These are phyloP conservation scores for Fusarium floridanum DNA, from an alignment of 2,329 filamentous ascomycete species.

Conservation along the genomic window DNA sequence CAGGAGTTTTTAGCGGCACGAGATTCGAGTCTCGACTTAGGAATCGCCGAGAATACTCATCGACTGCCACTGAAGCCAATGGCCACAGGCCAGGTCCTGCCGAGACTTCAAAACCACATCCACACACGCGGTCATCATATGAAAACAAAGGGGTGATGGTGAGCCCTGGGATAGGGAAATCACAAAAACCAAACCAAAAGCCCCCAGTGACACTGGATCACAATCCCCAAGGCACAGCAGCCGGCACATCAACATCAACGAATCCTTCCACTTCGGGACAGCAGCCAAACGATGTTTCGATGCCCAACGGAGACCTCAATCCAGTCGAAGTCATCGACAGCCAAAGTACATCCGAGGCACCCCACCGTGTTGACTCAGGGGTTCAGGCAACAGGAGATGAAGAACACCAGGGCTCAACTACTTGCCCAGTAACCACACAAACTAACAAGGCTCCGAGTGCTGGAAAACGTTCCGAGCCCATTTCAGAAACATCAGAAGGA, in stretches of 20 bases:
- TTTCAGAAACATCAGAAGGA: constrained; percentile 9
- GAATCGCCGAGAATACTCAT: background rate
- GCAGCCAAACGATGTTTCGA: background rate
- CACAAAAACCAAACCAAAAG: background rate
- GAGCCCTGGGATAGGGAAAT: constrained; percentile 7
- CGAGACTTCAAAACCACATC: background rate
- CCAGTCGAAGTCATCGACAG: background rate
- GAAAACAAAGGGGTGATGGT: constrained; percentile 41
- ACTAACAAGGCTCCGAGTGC: background rate
- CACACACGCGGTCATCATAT: constrained; percentile 10
- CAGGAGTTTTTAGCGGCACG: constrained; percentile 38
- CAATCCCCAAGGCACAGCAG: background rate
- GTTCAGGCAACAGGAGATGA: background rate
- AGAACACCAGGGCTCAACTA: background rate
- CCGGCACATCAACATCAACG: background rate
- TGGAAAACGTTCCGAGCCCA: background rate
- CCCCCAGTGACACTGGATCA: background rate
- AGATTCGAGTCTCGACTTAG: background rate
- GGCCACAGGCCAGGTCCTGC: background rate
- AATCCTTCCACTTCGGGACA: background rate
- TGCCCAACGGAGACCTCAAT: background rate
- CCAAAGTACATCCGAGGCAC: too few species aligned
- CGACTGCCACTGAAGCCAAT: background rate
- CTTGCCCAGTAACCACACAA: background rate
- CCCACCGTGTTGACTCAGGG: background rate